Base-by-base conservation (phyloP, 257 asterid species). In the Haberlea rhodopensis region DNA sequence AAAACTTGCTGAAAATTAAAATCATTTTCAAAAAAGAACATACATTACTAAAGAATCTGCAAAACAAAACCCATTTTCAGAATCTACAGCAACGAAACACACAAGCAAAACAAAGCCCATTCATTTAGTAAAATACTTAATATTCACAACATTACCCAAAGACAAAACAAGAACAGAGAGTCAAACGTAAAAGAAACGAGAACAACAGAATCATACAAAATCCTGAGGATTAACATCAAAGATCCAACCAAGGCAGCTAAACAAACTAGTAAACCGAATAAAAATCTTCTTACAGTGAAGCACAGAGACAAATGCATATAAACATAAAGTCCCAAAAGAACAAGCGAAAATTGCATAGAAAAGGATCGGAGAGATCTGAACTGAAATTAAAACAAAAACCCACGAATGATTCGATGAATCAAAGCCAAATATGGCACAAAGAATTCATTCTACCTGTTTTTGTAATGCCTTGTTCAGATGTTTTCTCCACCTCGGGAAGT, bases 71-170 rank as follows among this genome's bases (percentile, higher is more conserved):
- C 37, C 57, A 37, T 37, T 68, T 53, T 53, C 66, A 70, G 55
- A 40, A 45, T 11, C 53, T 9, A 5, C 8, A 56, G n/a, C 27
- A 46, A 29, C 19, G 6, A 34, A 31, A 24, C 15, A 13, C 37
- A 25, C 54, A 57, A 24, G 52, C 66, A 62, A 46, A 31, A 18
- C 9, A 40, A 63, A 67, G 46, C 24, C 51, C 52, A 52, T 32
- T 19, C 49, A 56, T 26, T 40, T 5, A 25, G 11, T 40, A 16
- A 6, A 63, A 57, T 9, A 4, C 15, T 5, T 13, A n/a, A 48
- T 13, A 73, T 54, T 18, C 57, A 29, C 16, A 20, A 72, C 29
- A 40, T 26, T 72, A 27, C 34, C 61, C 73, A 21, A 20, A 66
- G 43, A n/a, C n/a, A n/a, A n/a, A n/a, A n/a, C n/a, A n/a, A n/a